A percentile compares a stretch with the other conserved stretches of the same genome.
Conservation (phyloP, 805 yeast genomes). For the Barnettozyma sp. region DNA sequence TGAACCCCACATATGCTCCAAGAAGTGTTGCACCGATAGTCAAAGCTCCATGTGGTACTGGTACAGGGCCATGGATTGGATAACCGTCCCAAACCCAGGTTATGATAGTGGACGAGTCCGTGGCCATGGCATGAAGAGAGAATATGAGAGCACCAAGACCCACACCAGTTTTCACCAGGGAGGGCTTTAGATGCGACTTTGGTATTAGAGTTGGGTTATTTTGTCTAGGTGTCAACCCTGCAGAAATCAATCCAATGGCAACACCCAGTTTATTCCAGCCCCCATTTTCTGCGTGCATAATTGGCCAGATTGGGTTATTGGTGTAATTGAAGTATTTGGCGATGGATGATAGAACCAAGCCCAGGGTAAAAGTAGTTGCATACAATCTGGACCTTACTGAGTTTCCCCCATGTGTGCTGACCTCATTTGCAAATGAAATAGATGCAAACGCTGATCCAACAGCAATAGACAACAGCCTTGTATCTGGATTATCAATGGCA, state of each 20-base stretch:
- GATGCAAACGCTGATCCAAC: conserved; percentile 60
- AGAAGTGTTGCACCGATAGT: conserved; percentile 51
- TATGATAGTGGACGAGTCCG: conserved; percentile 83
- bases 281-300: conserved; percentile 78
- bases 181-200: conserved; percentile 29
- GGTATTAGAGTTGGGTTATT: conserved; percentile 4
- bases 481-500: conserved; percentile 57
- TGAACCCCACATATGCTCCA: conserved; percentile 46
- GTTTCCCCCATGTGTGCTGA: conserved; percentile 23
- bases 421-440: conserved; percentile 42
- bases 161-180: conserved; percentile 43
- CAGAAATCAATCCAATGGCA: conserved; percentile 53
- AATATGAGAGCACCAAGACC: conserved; percentile 78
- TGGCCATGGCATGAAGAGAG: conserved; percentile 62
- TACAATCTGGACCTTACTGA: conserved; percentile 23
- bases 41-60: conserved; percentile 71
- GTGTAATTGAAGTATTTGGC: conserved; percentile 72
- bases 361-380: conserved; percentile 55
- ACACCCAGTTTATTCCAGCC: conserved; percentile 77
- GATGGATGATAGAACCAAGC: conserved; percentile 66
- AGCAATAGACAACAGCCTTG: conserved; percentile 57
- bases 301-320: conserved; percentile 95
- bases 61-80: conserved; percentile 80
- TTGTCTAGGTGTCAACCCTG: conserved; percentile 48
- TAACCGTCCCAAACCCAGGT: conserved; percentile 96